A percentile compares a stretch with the other conserved stretches of the same genome.
Evolutionary conservation across 2,329 filamentous ascomycete genomes (phyloP).

Genomic region (Xylariaceae sp.): DNA sequence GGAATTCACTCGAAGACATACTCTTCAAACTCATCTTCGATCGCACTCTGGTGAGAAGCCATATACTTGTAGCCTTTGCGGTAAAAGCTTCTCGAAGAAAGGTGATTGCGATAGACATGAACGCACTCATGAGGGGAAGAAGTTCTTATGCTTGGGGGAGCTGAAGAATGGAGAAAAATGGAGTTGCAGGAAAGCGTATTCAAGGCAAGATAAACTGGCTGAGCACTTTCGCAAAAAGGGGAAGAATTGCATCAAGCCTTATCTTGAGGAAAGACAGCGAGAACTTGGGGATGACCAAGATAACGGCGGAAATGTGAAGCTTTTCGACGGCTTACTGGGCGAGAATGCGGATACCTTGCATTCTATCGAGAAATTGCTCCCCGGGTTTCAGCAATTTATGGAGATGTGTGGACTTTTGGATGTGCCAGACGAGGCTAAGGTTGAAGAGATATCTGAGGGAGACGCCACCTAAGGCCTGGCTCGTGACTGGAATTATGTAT

Average conservation of each 20-base stretch:
- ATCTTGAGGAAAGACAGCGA: conserved; percentile 12
- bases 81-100: conserved; percentile 16
- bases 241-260: conserved; percentile 16
- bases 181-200: conserved; percentile 22
- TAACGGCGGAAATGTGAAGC: background rate
- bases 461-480: too few species aligned
- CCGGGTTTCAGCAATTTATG: conserved; percentile 15
- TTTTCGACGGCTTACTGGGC: conserved; percentile 8
- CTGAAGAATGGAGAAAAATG: conserved; percentile 20
- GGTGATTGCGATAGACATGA: conserved; percentile 20
- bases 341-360: conserved; percentile 10
- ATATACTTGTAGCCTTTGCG: conserved; percentile 17
- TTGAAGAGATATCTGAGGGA: too few species aligned
- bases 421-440: too few species aligned
- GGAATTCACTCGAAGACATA: conserved; percentile 20
- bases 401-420: conserved; percentile 12
- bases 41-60: conserved; percentile 19
- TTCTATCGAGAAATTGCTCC: conserved; percentile 9
- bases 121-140: conserved; percentile 17
- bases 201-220: conserved; percentile 19
- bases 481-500: too few species aligned
- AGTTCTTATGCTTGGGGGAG: conserved; percentile 18
- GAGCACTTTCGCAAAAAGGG: conserved; percentile 20
- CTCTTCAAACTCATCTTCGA: conserved; percentile 19
- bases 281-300: background rate